Base-by-base conservation (phyloP, 768 basidiomycete species). In the Collybia sordida region DNA sequence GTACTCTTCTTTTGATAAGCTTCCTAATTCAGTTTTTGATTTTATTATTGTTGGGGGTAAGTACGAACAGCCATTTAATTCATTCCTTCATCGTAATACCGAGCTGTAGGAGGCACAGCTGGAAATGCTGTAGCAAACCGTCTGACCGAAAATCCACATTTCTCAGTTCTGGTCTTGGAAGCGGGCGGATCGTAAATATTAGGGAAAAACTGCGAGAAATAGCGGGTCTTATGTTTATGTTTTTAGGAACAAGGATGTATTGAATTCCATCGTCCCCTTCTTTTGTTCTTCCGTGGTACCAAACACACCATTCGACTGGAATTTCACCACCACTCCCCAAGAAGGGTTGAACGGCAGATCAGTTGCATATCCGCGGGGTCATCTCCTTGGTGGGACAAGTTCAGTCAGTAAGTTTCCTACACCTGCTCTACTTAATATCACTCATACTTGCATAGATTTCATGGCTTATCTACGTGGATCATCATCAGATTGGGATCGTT, bases 401-500 rank as follows among this genome's bases (percentile, higher is more conserved):
- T 51, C 50, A 22, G 25, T 50, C 24, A 50, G 49, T 45, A 15
- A 12, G 15, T 22, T 14, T 7, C n/a, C 19, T n/a, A 37, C 6
- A 6, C 9, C 31, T 11, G 3, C 9, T 31, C 3, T 12, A 31
- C 9, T 6, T 14, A 9, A 14, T n/a, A 15, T 28, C n/a, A 44
- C 6, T n/a, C 1, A 18, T 47, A 22, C 44, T 39, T 18, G n/a
- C 21, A 8, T 28, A 68, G 66, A 69, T 44, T 52, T 57, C 18
- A 66, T 71, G 63, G 54, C 59, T 40, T 71, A 66, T 49, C 64
- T 64, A 9, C 58, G 67, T 15, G 69, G 68, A 12, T 63, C 65
- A 1, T 47, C 54, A 25, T 63, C 64, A 25, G 68, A 71, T 44
- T 69, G 57, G 42, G 57, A 71, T 42, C 56, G 64, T 12, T 67